Base-by-base conservation (phyloP, 208 protist genomes). In the Leptomonas seymouri region DNA sequence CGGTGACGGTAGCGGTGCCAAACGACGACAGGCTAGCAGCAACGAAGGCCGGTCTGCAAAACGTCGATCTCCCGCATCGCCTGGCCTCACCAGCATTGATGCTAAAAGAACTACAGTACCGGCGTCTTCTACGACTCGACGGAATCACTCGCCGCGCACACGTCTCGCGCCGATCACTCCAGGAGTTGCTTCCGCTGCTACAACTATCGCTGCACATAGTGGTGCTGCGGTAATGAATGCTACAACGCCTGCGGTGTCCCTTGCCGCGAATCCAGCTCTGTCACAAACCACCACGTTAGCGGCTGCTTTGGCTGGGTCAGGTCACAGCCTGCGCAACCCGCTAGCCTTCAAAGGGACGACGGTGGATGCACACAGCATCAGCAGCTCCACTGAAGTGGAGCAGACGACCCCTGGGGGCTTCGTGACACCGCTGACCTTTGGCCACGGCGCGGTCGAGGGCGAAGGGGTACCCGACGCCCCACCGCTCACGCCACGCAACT, bases 401-500 rank as follows among this genome's bases (percentile, higher is more conserved):
- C 58, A 51, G 45, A 7, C 62, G 1, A 57, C 18, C 28, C 66
- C 64, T 12, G 64, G 67, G 34, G 64, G 64, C 48, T 67, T 31
- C 58, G 27, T 9, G 41, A 71, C 62, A 9, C 71, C 64, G 25
- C 58, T 49, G n/a, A 34, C 60, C 28, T 20, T 14, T 14, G 25
- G 28, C 51, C 46, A 42, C 23, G 7, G 57, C 39, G 23, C 36
- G 27, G 70, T 45, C 12, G 54, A 12, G 14, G 53, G 31, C 4
- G 46, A 51, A 1, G 55, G 27, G 14, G 25, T 12, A 7, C 25
- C 54, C 6, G 48, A 30, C 0, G 64, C 64, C 0, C 71, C 64
- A 2, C 71, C 71, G 28, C 44, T 57, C 46, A 77, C 71, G 8
- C 71, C 71, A 18, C 71, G 71, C 49, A 70, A 77, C 64, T 71